Base-by-base conservation (phyloP, 2,329 filamentous ascomycete genomes). In the Xylariaceae sp. region DNA sequence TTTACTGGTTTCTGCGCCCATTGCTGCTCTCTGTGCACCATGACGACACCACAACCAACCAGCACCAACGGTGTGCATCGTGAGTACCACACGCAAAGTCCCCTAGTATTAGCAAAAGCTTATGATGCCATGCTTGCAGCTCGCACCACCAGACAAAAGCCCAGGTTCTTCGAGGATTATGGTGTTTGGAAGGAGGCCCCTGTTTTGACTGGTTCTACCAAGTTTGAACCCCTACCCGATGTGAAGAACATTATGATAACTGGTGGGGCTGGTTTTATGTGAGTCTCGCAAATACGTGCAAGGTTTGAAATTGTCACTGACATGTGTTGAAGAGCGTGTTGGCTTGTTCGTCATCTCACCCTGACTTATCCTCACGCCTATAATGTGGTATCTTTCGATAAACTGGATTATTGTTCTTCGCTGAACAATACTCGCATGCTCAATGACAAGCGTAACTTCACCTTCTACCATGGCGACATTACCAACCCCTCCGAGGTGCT, bases 191-290 rank as follows among this genome's bases (percentile, higher is more conserved):
- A 85, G 66, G 81, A 87, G 47, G 89, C 89, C 2, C 89, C 89
- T 18, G 71, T 91, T 23, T 77, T 92, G 52, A 86, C 72, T 10
- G 89, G 89, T 37, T 86, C 80, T 63, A 90, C 88, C 57, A 85
- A 83, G 62, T 93, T 89, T 64, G 83, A 87, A 67, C 85, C 89
- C 43, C 77, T 87, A 4, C 77, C 81, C 20, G 85, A 89, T 72
- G 85, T 90, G 52, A 88, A 84, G 73, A 93, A 91, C 69, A 92
- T 93, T 66, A 87, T 93, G 81, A 83, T 95, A 61, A 93, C 90
- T 19, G 90, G 90, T 48, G 90, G 90, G 51, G 90, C 89, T 60
- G 90, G 90, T 65, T 95, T 95, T 79, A 93, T 93, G 89, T 91
- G 79, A 73, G 87, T 74, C 59, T 56, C 10, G 14, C 21, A 21